Evolutionary conservation across 2,329 filamentous ascomycete species (phyloP).

Genomic region (Byssochlamys sp.): DNA sequence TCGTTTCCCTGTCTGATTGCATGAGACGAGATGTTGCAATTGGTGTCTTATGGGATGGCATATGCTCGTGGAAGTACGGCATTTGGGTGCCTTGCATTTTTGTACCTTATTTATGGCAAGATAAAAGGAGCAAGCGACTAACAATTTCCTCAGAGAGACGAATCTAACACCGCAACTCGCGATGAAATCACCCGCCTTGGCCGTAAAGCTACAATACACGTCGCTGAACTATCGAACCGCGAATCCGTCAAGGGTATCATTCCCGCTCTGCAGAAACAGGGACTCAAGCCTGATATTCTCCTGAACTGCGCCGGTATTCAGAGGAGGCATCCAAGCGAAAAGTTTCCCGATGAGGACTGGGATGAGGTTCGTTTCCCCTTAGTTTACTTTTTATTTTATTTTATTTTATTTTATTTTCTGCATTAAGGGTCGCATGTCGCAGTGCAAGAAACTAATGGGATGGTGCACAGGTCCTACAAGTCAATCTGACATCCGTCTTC

Average conservation of each 20-base stretch:
- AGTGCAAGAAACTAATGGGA: background rate
- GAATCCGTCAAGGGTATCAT: constrained; percentile 32
- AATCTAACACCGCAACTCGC: constrained; percentile 36
- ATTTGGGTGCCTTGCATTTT: background rate
- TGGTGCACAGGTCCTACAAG: constrained; percentile 58
- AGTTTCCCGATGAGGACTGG: constrained; percentile 70
- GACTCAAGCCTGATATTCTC: constrained; percentile 61
- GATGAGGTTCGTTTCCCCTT: constrained; percentile 43
- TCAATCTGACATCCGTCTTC: constrained; percentile 78
- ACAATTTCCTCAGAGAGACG: constrained; percentile 40
- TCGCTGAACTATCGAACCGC: constrained; percentile 35
- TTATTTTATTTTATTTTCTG: no score
- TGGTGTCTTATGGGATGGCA: no score
- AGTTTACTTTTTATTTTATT: background rate
- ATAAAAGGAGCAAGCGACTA: background rate
- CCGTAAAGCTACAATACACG: constrained; percentile 34
- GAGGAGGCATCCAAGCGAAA: constrained; percentile 61
- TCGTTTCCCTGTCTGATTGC: background rate
- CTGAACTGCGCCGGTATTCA: constrained; percentile 85
- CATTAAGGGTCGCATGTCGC: background rate
- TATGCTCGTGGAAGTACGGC: background rate
- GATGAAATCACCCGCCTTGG: constrained; percentile 33
- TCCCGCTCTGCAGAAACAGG: constrained; percentile 29
- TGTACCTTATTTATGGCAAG: background rate
- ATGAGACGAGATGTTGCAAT: no score